Evolutionary conservation across 139 green algal species (phyloP), one percentile per base, ranked within the genome.

Genomic region (Mychonastes homosphaera): DNA sequence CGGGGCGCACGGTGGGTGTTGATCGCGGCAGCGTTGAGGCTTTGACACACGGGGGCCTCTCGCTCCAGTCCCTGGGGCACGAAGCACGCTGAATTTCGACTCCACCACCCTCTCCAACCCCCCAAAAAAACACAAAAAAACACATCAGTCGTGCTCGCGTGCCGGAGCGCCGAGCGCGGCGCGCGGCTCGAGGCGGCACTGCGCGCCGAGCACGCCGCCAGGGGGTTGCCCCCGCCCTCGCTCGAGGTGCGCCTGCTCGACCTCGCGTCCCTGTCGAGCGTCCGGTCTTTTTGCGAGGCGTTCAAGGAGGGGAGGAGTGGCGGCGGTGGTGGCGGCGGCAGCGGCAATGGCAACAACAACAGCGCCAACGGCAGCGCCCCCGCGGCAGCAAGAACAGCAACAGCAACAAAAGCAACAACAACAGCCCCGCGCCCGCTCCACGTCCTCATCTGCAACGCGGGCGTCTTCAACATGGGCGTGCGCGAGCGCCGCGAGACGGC

Each of bases 381-480:
- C n/a, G n/a, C n/a, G n/a, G n/a, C n/a, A n/a, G n/a, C n/a, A n/a
- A n/a, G n/a, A n/a, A n/a, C n/a, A n/a, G n/a, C n/a, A n/a, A n/a
- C n/a, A n/a, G n/a, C n/a, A n/a, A n/a, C n/a, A n/a, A n/a, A n/a
- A n/a, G n/a, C n/a, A n/a, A n/a, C n/a, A n/a, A n/a, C n/a, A n/a
- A n/a, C n/a, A n/a, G 36, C 74, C 29, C 2, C 46, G 50, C 60
- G 67, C 10, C 75, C 80, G n/a, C 69, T 95, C 49, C 80, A 95
- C 53, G 53, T 85, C 9, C 78, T 95, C 0, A 59, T 95, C 59
- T 94, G 93, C 81, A 95, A 95, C 58, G 87, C 87, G 3, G 87
- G 86, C 33, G 68, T 95, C 2, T 91, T 85, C 62, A 69, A 72
- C 24, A 84, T 92, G 60, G 73, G 74, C 77, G 75, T 86, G 54